Evolutionary conservation across 2,329 filamentous ascomycete genomes (phyloP), one percentile per base, ranked within the genome.

Genomic region (Amylocarpus encephaloides): DNA sequence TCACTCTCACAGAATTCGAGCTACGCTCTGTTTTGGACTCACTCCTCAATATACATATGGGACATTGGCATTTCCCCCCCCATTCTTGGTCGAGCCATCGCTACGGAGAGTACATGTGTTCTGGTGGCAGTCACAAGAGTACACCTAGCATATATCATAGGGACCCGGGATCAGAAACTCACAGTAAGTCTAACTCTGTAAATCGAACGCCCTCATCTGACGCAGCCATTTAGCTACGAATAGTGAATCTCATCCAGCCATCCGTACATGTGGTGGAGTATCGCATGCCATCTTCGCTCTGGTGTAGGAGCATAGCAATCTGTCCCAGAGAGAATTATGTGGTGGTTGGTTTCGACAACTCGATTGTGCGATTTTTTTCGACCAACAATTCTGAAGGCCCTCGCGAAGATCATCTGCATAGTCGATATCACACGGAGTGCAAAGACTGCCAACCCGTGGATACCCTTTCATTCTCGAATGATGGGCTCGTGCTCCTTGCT

Each of bases 311-410:
- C 48, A 69, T 72, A 18, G 62, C 66, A 1, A 69, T 71, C 12
- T 68, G 66, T 44, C 66, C 66, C 3, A 65, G 64, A 38, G 69
- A 71, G 45, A 71, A 68, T 45, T 68, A 67, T 41, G 69, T 71
- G 10, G 68, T 64, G 0, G 58, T 72, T 11, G 69, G 70, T 4
- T 72, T 72, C 50, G 68, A 71, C 15, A 68, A 68, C 29, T 60
- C 68, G 1, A 65, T 63, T 10, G 67, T 71, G 9, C 64, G 68
- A n/a, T 70, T 71, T 40, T 72, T 68, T 55, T 70, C 67, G 33
- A 68, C 67, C 1, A 62, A 58, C 2, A 63, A 48, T 9, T 56
- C 59, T 4, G 67, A 68, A 43, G 59, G 66, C 26, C 66, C 66
- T 0, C 61, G 66, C 43, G 69, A 71, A 56, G 66, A 71, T 33